Evolutionary conservation across 2,329 filamentous ascomycete species (phyloP), one percentile per base, ranked within the genome.

Genomic region (Arthrocladium fulminans): DNA sequence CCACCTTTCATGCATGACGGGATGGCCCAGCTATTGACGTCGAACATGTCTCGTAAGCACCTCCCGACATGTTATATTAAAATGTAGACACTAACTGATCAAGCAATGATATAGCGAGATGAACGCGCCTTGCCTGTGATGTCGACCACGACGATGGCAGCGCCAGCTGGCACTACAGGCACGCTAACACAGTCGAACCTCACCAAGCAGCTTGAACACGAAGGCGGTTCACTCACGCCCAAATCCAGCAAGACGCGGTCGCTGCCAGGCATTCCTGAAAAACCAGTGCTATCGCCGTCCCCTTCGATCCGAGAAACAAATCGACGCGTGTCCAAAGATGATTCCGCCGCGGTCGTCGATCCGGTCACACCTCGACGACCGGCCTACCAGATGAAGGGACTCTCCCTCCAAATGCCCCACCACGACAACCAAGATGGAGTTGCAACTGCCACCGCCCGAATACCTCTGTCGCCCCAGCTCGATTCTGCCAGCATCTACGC

Each of bases 401-500:
- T 92, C 49, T 81, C 83, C 19, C 67, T 89, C 57, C 83, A 88
- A 61, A 77, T 88, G 73, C 79, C 83, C 23, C 72, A 70, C 57
- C 74, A 69, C 47, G 61, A 58, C 32, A 63, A 68, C 43, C 69
- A 23, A 9, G 51, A 52, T 30, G 42, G 30, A 17, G 24, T 67
- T 47, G 69, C 75, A 58, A 66, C 72, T 51, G 69, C 73, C 45
- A 67, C 73, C 54, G 82, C 77, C 60, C 81, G 74, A 52, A 69
- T 73, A 22, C 87, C 88, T 57, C 74, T 90, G 51, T 94, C 88
- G 2, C 88, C 89, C 13, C 88, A 94, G 64, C 77, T 92, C 54
- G 88, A 95, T 65, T 77, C 86, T 48, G 83, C 84, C 17, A 85
- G 88, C 57, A 87, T 83, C 41, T 95, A 94, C 70, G 84, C 85